Conservation (phyloP, 352 stramenopile genomes). For the Achlya hypogyna region DNA sequence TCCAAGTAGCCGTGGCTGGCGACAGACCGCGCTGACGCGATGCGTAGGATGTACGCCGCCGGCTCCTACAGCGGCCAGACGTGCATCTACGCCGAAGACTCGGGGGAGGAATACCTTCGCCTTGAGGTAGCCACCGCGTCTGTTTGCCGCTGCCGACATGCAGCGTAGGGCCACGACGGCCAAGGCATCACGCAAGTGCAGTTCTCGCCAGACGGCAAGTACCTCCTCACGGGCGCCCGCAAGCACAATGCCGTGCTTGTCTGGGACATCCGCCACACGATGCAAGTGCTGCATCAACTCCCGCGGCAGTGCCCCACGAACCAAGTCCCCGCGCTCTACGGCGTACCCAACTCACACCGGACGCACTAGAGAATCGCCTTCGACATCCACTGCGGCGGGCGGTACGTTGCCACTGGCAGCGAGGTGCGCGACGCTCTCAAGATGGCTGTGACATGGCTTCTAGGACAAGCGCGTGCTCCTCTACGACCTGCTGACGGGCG, state of each 20-base stretch:
- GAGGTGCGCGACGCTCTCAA: not conserved
- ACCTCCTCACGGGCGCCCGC: slow-evolving; percentile 65
- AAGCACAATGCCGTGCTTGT: slow-evolving; percentile 64
- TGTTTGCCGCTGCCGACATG: not conserved
- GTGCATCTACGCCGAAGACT: slow-evolving; percentile 78
- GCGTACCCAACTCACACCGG: not conserved
- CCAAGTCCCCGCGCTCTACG: too few species aligned
- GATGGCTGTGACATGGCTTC: slow-evolving; percentile 23
- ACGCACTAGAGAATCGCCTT: slow-evolving; percentile 41
- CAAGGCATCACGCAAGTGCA: slow-evolving; percentile 69
- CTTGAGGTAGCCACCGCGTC: not conserved
- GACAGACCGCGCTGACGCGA: not conserved
- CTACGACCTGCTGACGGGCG: slow-evolving; percentile 26
- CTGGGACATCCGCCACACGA: slow-evolving; percentile 77
- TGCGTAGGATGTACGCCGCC: slow-evolving; percentile 54
- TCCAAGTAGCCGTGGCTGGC: slow-evolving; percentile 30
- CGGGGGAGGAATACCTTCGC: slow-evolving; percentile 47
- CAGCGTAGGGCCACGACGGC: slow-evolving; percentile 46
- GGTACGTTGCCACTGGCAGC: slow-evolving; percentile 54
- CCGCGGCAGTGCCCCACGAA: slow-evolving; percentile 53
- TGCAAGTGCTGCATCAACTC: slow-evolving; percentile 55
- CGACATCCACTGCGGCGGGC: slow-evolving; percentile 53
- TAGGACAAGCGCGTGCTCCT: slow-evolving; percentile 40
- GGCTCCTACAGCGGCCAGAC: slow-evolving; percentile 77
- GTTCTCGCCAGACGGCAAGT: slow-evolving; percentile 66